Base-by-base conservation (phyloP, 192 early-diverging fungal species). In the Podila clonocystis region DNA sequence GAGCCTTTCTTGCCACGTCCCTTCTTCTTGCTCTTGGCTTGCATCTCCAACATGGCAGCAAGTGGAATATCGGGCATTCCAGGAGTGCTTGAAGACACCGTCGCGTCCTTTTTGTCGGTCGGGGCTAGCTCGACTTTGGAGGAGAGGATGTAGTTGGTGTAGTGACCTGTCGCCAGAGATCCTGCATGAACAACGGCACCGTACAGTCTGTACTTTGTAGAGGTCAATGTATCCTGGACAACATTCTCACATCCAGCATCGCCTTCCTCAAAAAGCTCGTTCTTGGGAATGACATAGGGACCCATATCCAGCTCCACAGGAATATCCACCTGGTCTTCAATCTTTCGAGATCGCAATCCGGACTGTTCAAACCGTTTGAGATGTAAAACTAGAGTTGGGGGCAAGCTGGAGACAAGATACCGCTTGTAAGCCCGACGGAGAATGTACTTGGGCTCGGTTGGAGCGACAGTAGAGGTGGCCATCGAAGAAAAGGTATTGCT, bases 301-400 rank as follows among this genome's bases (percentile, higher is more conserved):
- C 36, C 57, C 68, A 86, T 73, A 31, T 86, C 82, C 19, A 86
- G 28, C 45, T 75, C 68, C 13, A 75, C 72, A 0, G 82, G 72
- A 30, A 86, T 73, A n/a, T 65, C 69, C 24, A 86, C 77, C 26
- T 70, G 68, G 34, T 83, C 77, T 24, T 86, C 75, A 2, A 86
- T 72, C 33, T 86, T 86, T 24, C 50, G 68, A 29, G 69, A 67
- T 12, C 63, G 34, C 8, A 72, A 55, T 8, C 61, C 31, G 4
- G 79, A 68, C 41, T 86, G 85, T 62, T 83, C 72, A 58, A 86
- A 86, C 38, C 85, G 67, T 55, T 86, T 86, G 19, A 86, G 49
- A 33, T 86, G 85, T 20, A 86, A 55, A 9, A 86, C 76, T 17
- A 86, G 41, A 2, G 83, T 83, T 11, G 77, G 78, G 1, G 85